Conservation (phyloP, 352 stramenopile species). For the Phytophthora macrochlamydospora region DNA sequence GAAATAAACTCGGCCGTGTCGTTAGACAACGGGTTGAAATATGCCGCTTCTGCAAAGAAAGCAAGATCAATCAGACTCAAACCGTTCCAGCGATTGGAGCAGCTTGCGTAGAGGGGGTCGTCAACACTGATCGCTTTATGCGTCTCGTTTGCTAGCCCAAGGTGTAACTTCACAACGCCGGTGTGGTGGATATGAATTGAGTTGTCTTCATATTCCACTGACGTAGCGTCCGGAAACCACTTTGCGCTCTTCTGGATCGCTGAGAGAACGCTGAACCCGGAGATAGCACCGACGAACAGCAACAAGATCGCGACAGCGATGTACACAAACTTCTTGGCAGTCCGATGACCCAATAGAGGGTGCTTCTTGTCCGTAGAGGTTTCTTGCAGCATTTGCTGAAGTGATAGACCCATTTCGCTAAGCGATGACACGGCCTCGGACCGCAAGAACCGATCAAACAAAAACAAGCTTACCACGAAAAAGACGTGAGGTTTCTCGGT, state of each 20-base stretch:
- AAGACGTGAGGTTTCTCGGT: constrained; percentile 80
- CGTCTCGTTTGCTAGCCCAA: constrained; percentile 62
- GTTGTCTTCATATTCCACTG: constrained; percentile 61
- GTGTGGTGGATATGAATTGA: constrained; percentile 87
- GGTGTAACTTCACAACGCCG: constrained; percentile 83
- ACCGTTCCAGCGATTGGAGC: constrained; percentile 74
- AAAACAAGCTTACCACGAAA: constrained; percentile 73
- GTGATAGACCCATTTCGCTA: constrained; percentile 51
- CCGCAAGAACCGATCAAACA: constrained; percentile 74
- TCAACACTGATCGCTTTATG: constrained; percentile 44
- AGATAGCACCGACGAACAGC: constrained; percentile 70
- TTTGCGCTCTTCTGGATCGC: constrained; percentile 71
- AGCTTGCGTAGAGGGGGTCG: constrained; percentile 75
- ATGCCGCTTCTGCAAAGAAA: constrained; percentile 86
- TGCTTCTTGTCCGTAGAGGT: constrained; percentile 48
- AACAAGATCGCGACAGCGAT: constrained; percentile 66
- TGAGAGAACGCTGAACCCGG: constrained; percentile 78
- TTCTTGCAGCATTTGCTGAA: constrained; percentile 73
- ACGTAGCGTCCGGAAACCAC: constrained; percentile 84
- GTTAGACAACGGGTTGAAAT: constrained; percentile 88
- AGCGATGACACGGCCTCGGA: constrained; percentile 55
- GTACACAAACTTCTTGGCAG: constrained; percentile 71
- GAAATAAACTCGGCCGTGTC: constrained; percentile 71
- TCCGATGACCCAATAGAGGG: constrained; percentile 53
- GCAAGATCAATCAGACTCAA: constrained; percentile 83